A percentile compares a stretch with the other conserved stretches of the same genome.
phyloP scores from a whole-genome alignment of 2,329 filamentous ascomycete genomes.

The Pseudocercospora ulei region DNA sequence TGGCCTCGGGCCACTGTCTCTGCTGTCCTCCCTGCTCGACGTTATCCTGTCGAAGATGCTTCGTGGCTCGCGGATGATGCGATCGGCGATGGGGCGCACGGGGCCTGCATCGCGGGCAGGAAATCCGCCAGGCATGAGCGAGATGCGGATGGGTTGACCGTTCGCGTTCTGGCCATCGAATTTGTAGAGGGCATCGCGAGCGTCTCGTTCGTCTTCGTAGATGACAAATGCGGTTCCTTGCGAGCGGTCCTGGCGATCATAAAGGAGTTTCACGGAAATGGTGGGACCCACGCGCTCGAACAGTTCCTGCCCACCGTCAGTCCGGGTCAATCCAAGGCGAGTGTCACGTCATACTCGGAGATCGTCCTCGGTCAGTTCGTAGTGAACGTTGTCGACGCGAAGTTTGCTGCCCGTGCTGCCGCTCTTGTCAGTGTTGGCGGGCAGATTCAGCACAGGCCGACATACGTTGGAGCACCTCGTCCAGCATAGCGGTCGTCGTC shows the following conservation, averaged over 20 bases:
- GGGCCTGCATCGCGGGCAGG: slow-evolving; percentile 30
- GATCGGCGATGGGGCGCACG: slow-evolving; percentile 39
- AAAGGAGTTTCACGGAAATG: slow-evolving; percentile 58
- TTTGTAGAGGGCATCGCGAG: slow-evolving; percentile 62
- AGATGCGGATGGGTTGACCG: slow-evolving; percentile 64
- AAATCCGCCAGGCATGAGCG: slow-evolving; percentile 51
- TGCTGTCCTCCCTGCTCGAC: slow-evolving; percentile 33
- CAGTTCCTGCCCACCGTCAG: slow-evolving; percentile 51
- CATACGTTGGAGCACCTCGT: slow-evolving; percentile 18
- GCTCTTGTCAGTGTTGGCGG: slow-evolving; percentile 1
- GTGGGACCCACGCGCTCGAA: slow-evolving; percentile 70
- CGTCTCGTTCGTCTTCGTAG: slow-evolving; percentile 62
- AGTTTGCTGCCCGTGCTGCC: slow-evolving; percentile 47
- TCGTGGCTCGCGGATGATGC: slow-evolving; percentile 44
- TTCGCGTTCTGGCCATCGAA: slow-evolving; percentile 88
- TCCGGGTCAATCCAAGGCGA: not conserved
- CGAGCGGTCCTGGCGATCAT: slow-evolving; percentile 81
- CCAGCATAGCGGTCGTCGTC: slow-evolving; percentile 24
- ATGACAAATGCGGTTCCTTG: slow-evolving; percentile 77
- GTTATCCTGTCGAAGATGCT: slow-evolving; percentile 57
- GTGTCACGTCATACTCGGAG: slow-evolving; percentile 51
- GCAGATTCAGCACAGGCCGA: not conserved
- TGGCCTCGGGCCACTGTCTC: slow-evolving; percentile 24
- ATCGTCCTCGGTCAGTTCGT: slow-evolving; percentile 78
- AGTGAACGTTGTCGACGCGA: slow-evolving; percentile 82